phyloP scores from a whole-genome alignment of 1,284 basidiomycete species.

The Apiotrichum akiyoshidainum region DNA sequence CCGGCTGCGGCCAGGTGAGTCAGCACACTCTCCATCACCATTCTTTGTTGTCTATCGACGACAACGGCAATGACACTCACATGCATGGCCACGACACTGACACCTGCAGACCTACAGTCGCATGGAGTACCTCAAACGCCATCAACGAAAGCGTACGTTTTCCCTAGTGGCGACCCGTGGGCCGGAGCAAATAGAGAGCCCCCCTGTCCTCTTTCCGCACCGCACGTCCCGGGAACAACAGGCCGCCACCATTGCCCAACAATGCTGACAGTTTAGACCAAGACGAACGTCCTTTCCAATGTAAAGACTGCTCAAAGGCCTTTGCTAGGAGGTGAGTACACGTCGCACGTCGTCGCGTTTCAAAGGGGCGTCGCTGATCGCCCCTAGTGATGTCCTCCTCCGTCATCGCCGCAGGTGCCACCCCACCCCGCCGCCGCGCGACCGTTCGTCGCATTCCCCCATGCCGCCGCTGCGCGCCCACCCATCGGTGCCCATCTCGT shows the following conservation, averaged over 20 bases:
- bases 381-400: slow-evolving; percentile 49
- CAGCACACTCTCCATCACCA: neutral
- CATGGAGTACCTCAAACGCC: slow-evolving; percentile 51
- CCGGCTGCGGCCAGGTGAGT: slow-evolving; percentile 47
- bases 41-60: neutral
- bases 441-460: slow-evolving; percentile 41
- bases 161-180: neutral
- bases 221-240: neutral
- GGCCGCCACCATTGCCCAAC: neutral
- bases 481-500: slow-evolving; percentile 43
- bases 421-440: slow-evolving; percentile 45
- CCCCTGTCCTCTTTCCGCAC: neutral
- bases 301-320: slow-evolving; percentile 50
- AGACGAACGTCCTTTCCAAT: slow-evolving; percentile 50
- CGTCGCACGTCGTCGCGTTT: neutral
- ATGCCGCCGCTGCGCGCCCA: slow-evolving; percentile 34
- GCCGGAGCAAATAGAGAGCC: too few species aligned
- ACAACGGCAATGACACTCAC: neutral
- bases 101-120: slow-evolving; percentile 44
- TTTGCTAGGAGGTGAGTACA: slow-evolving; percentile 49
- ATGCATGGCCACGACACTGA: slow-evolving; percentile 6
- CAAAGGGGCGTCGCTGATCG: slow-evolving; percentile 3
- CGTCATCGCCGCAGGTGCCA: slow-evolving; percentile 51
- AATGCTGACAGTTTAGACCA: slow-evolving; percentile 37
- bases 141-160: slow-evolving; percentile 51